Percentiles rank a stretch among this genome's conserved stretches.
Evolutionary conservation across 2,329 filamentous ascomycete species (phyloP).

Genomic region (Calonectria naviculata): DNA sequence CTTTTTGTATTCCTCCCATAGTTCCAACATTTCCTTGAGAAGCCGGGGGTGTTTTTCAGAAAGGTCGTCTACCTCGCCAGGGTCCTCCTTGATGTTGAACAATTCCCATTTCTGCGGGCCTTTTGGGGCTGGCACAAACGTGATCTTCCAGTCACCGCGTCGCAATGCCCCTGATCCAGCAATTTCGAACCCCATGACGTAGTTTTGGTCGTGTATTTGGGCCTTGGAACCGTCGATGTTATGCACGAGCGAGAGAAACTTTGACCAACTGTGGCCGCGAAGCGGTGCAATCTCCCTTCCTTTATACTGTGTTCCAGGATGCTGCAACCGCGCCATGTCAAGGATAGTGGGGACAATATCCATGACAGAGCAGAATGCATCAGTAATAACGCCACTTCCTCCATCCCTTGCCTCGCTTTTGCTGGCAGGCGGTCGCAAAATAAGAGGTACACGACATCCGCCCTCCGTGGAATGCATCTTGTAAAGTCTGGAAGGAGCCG

Average conservation of each 20-base stretch:
- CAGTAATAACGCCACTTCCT: too few relatives aligned
- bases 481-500: slow-evolving; percentile 50
- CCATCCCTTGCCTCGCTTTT: too few relatives aligned
- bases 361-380: slow-evolving; percentile 54
- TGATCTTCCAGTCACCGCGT: slow-evolving; percentile 66
- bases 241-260: neutral
- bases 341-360: slow-evolving; percentile 59
- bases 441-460: slow-evolving; percentile 54
- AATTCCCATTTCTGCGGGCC: slow-evolving; percentile 65
- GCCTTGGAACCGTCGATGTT: neutral
- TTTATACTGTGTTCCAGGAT: neutral
- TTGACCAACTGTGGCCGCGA: slow-evolving; percentile 20
- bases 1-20: slow-evolving; percentile 25
- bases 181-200: slow-evolving; percentile 66
- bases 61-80: slow-evolving; percentile 62
- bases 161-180: slow-evolving; percentile 64
- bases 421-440: slow-evolving; percentile 47
- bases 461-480: slow-evolving; percentile 57
- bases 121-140: slow-evolving; percentile 63
- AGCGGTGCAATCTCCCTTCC: slow-evolving; percentile 15
- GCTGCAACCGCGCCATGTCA: slow-evolving; percentile 48
- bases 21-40: slow-evolving; percentile 38
- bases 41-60: slow-evolving; percentile 53
- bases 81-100: slow-evolving; percentile 63
- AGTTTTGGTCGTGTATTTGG: slow-evolving; percentile 46